These are phyloP conservation scores for Ophiocordyceps camponoti-floridani DNA, from an alignment of 2,329 filamentous ascomycete species.

Conservation along the genomic window DNA sequence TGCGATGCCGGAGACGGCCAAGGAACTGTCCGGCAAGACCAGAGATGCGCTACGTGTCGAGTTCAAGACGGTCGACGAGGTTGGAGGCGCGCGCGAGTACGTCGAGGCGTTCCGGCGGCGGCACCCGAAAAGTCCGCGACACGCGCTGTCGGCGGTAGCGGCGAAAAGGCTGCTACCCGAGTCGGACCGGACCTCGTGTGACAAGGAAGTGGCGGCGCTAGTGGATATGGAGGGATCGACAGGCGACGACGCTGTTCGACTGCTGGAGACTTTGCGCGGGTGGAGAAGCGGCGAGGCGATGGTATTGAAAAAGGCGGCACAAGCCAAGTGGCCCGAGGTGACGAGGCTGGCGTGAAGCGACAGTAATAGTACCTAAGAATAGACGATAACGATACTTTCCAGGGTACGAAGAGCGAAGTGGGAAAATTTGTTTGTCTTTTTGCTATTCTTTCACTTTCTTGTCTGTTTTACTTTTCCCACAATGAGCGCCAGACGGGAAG, in stretches of 20 bases:
- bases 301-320: conserved; percentile 28
- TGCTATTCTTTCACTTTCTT: neutral
- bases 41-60: conserved; percentile 51
- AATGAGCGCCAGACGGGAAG: conserved; percentile 32
- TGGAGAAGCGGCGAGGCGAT: conserved; percentile 32
- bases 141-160: conserved; percentile 46
- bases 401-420: neutral
- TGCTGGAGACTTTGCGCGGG: conserved; percentile 21
- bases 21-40: conserved; percentile 43
- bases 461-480: neutral
- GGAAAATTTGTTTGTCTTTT: neutral
- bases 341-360: conserved; percentile 21
- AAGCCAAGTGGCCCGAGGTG: conserved; percentile 31
- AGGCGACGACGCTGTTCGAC: conserved; percentile 35
- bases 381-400: neutral
- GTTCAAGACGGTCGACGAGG: conserved; percentile 42
- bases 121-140: conserved; percentile 42
- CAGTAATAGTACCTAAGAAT: neutral
- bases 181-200: conserved; percentile 34
- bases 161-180: conserved; percentile 37
- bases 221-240: conserved; percentile 31
- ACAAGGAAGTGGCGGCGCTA: conserved; percentile 43
- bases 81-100: conserved; percentile 39
- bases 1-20: conserved; percentile 36
- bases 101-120: conserved; percentile 48